Evolutionary conservation across 768 basidiomycete genomes (phyloP).

Genomic region (Collybia sordida): DNA sequence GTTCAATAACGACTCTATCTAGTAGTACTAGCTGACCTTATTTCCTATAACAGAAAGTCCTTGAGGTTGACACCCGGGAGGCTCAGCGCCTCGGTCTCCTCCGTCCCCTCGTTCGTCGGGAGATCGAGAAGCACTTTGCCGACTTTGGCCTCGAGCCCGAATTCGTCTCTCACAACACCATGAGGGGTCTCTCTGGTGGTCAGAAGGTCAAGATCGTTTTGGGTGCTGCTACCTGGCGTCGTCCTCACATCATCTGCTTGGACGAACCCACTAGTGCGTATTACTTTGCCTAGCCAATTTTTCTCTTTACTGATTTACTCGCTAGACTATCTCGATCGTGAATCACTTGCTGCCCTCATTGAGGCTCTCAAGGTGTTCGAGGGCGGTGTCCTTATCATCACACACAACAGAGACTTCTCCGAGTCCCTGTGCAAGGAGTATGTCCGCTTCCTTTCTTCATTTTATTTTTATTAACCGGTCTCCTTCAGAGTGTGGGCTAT

Average conservation of each 20-base stretch:
- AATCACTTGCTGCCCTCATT: slow-evolving; percentile 98
- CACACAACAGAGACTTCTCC: slow-evolving; percentile 98
- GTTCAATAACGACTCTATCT: slow-evolving; percentile 9
- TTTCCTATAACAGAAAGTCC: slow-evolving; percentile 65
- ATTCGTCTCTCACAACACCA: slow-evolving; percentile 98
- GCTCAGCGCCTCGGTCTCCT: slow-evolving; percentile 94
- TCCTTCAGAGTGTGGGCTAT: slow-evolving; percentile 87
- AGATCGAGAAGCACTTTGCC: slow-evolving; percentile 99
- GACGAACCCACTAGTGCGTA: slow-evolving; percentile 90
- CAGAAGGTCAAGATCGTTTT: slow-evolving; percentile 99
- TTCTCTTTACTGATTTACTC: slow-evolving; percentile 7
- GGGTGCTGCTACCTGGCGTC: slow-evolving; percentile 98
- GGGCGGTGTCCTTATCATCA: slow-evolving; percentile 97
- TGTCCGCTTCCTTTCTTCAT: slow-evolving; percentile 5
- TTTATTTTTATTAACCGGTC: background rate
- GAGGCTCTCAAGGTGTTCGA: slow-evolving; percentile 97
- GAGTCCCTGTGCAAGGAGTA: slow-evolving; percentile 94
- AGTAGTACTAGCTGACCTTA: slow-evolving; percentile 5
- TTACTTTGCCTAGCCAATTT: slow-evolving; percentile 6
- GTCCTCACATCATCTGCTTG: slow-evolving; percentile 95
- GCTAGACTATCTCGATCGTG: slow-evolving; percentile 96
- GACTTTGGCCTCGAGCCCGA: slow-evolving; percentile 99
- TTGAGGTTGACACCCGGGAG: slow-evolving; percentile 96
- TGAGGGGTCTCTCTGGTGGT: slow-evolving; percentile 98
- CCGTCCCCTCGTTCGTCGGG: slow-evolving; percentile 95